Conservation (phyloP, 1,284 basidiomycete genomes). For the Leccinum griseonigrum region DNA sequence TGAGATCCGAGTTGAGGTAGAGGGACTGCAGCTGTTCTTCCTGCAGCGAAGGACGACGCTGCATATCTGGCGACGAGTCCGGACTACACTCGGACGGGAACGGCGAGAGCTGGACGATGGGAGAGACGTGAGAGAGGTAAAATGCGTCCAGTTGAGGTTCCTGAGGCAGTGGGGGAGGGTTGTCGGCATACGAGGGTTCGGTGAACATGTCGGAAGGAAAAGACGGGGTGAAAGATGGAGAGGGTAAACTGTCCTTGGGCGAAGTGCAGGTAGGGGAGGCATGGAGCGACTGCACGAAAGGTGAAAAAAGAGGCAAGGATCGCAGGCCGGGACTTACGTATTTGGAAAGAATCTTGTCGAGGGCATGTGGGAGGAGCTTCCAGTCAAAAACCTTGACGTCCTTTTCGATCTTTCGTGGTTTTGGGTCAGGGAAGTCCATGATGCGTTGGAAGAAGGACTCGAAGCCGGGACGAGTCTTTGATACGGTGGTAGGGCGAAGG, state of each 20-base stretch:
- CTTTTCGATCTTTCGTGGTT: conserved; percentile 96
- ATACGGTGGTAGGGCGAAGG: conserved; percentile 87
- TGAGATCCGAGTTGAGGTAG: conserved; percentile 24
- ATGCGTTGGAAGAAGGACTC: conserved; percentile 91
- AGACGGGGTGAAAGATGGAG: conserved; percentile 4
- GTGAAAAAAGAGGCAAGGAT: neutral
- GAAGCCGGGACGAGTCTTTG: conserved; percentile 79
- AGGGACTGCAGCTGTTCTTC: conserved; percentile 27
- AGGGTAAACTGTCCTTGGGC: conserved; percentile 7
- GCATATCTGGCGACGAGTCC: conserved; percentile 15
- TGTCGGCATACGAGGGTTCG: conserved; percentile 6
- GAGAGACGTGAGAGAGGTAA: conserved; percentile 27
- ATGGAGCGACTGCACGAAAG: conserved; percentile 43
- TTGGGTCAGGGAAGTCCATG: conserved; percentile 94
- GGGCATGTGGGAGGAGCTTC: conserved; percentile 74
- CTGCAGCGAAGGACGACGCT: conserved; percentile 17
- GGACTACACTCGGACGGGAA: conserved; percentile 20
- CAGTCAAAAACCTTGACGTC: conserved; percentile 98
- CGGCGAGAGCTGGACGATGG: conserved; percentile 11
- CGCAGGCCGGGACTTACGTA: conserved; percentile 60
- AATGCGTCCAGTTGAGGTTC: conserved; percentile 19
- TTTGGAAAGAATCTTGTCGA: conserved; percentile 94
- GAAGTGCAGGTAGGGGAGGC: conserved; percentile 19
- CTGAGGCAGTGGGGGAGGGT: conserved; percentile 7
- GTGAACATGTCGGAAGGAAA: conserved; percentile 3